Conservation (phyloP, 2,329 filamentous ascomycete species). For the Dactylonectria macrodidyma region DNA sequence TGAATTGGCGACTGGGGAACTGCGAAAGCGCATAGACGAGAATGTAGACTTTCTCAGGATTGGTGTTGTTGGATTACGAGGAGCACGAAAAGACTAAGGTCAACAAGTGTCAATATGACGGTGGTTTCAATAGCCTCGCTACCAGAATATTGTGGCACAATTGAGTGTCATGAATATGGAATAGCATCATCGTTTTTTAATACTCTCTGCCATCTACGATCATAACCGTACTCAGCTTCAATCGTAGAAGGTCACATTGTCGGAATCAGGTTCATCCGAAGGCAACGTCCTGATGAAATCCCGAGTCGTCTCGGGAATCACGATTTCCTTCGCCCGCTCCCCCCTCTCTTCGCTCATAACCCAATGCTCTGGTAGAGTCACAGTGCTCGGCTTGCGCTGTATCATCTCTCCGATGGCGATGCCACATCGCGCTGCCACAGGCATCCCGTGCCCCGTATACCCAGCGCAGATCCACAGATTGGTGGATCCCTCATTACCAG, state of each 20-base stretch:
- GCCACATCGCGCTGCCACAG: neutral
- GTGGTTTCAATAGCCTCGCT: no score
- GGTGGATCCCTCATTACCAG: no score
- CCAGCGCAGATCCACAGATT: neutral
- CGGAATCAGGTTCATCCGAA: neutral
- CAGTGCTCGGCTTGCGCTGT: neutral
- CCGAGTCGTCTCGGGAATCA: neutral
- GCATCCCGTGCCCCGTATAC: neutral
- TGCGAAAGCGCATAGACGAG: conserved; percentile 25
- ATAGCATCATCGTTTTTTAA: neutral
- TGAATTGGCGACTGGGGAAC: conserved; percentile 55
- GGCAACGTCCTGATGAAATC: neutral
- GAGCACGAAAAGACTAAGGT: neutral
- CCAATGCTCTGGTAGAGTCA: neutral
- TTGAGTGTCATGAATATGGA: no score
- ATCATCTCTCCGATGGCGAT: neutral
- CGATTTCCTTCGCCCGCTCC: neutral
- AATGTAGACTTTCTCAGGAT: conserved; percentile 10
- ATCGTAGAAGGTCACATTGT: no score
- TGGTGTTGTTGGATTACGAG: neutral
- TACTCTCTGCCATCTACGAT: neutral
- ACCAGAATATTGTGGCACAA: no score
- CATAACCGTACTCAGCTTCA: neutral
- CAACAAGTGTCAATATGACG: neutral
- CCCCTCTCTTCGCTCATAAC: neutral